phyloP scores from a whole-genome alignment of 2,329 filamentous ascomycete genomes.

The Penicillium sp. region DNA sequence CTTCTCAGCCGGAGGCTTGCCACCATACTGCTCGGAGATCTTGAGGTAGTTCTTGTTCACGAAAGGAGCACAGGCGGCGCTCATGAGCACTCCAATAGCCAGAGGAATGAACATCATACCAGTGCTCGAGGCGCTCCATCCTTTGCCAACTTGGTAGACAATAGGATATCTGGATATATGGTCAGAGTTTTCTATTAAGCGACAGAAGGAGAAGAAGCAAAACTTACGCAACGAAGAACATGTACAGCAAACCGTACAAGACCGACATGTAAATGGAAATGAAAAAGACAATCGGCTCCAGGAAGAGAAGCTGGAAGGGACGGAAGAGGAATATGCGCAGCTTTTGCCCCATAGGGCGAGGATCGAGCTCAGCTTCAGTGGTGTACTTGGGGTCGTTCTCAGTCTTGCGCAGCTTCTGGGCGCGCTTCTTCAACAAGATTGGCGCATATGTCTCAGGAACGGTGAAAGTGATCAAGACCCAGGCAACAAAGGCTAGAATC shows the following conservation, averaged over 20 bases:
- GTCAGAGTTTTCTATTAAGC: conserved; percentile 11
- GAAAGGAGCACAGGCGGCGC: conserved; percentile 65
- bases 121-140: conserved; percentile 69
- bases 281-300: conserved; percentile 80
- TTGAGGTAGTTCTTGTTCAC: conserved; percentile 80
- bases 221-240: conserved; percentile 54
- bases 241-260: conserved; percentile 54
- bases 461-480: conserved; percentile 78
- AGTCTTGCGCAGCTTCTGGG: conserved; percentile 67
- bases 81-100: conserved; percentile 69
- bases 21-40: conserved; percentile 61
- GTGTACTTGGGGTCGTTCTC: conserved; percentile 67
- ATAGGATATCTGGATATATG: conserved; percentile 43
- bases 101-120: conserved; percentile 86
- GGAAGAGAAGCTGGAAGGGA: conserved; percentile 81
- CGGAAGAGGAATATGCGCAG: conserved; percentile 73
- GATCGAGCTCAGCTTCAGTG: conserved; percentile 77
- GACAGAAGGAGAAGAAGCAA: conserved; percentile 31
- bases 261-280: conserved; percentile 84
- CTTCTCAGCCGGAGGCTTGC: conserved; percentile 72
- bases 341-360: conserved; percentile 65
- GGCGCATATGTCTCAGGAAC: conserved; percentile 87
- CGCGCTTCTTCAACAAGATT: conserved; percentile 68
- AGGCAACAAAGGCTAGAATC: conserved; percentile 68
- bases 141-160: conserved; percentile 76